Evolutionary conservation across 2,329 filamentous ascomycete genomes (phyloP).

Genomic region (Pestalotiopsis sp.): DNA sequence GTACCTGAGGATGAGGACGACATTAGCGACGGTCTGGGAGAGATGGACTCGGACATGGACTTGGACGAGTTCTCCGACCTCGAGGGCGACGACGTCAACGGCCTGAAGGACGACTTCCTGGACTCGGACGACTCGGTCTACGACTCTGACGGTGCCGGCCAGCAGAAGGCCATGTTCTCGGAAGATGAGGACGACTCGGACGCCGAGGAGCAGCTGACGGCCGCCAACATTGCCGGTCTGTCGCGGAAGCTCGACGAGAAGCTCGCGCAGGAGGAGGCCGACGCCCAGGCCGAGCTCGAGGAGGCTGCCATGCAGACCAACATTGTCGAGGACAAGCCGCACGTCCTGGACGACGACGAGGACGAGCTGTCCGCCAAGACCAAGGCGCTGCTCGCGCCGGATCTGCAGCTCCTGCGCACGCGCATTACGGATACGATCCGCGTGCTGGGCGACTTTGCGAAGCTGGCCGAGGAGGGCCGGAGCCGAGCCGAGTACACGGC

Average conservation of each 20-base stretch:
- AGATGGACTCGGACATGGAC: conserved; percentile 42
- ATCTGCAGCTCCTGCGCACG: conserved; percentile 84
- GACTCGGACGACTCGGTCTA: conserved; percentile 64
- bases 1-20: conserved; percentile 48
- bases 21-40: conserved; percentile 47
- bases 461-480: conserved; percentile 76
- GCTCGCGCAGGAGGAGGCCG: conserved; percentile 75
- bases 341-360: conserved; percentile 61
- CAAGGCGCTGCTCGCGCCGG: conserved; percentile 74
- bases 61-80: conserved; percentile 41
- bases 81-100: conserved; percentile 33
- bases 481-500: conserved; percentile 87
- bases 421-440: conserved; percentile 93
- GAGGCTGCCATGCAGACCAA: conserved; percentile 91
- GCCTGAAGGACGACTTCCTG: conserved; percentile 62
- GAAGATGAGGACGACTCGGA: conserved; percentile 92
- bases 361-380: conserved; percentile 61
- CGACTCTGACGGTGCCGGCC: conserved; percentile 71
- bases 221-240: conserved; percentile 93
- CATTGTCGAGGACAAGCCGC: conserved; percentile 76
- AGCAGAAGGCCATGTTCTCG: conserved; percentile 79
- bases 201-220: conserved; percentile 86
- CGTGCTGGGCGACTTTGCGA: conserved; percentile 85
- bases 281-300: conserved; percentile 83
- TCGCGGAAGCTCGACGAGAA: conserved; percentile 82